Evolutionary conservation across 179 eudicot genomes (phyloP).

Genomic region (Silene vulgaris): DNA sequence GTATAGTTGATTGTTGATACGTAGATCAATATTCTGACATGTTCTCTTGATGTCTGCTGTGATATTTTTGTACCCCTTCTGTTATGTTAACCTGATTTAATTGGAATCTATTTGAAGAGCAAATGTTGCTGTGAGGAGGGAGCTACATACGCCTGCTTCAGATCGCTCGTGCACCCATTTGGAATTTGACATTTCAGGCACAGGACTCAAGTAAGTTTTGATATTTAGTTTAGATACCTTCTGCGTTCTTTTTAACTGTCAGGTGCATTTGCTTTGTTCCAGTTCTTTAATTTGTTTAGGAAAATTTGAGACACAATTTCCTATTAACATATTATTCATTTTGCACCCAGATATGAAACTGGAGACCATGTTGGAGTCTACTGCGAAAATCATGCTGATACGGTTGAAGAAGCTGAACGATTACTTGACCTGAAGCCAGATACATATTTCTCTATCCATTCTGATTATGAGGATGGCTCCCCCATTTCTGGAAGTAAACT

Average conservation of each 20-base stretch:
- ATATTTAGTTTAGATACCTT: not conserved
- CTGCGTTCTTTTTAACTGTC: not conserved
- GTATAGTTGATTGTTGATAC: not conserved
- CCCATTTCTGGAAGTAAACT: slow-evolving; percentile 61
- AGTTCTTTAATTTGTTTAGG: not conserved
- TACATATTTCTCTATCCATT: slow-evolving; percentile 68
- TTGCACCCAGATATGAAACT: slow-evolving; percentile 72
- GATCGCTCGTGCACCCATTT: slow-evolving; percentile 95
- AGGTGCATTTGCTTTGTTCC: not conserved
- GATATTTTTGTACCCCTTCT: slow-evolving; percentile 9
- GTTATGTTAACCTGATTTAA: slow-evolving; percentile 12
- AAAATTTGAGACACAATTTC: not conserved
- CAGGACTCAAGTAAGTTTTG: slow-evolving; percentile 76
- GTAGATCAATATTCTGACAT: not conserved
- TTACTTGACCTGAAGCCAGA: slow-evolving; percentile 57
- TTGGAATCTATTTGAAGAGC: slow-evolving; percentile 34
- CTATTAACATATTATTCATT: slow-evolving; percentile 6
- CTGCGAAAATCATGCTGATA: slow-evolving; percentile 68
- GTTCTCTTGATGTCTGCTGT: not conserved
- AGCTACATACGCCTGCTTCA: slow-evolving; percentile 76
- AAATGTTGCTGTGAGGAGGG: slow-evolving; percentile 79
- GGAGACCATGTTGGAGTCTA: slow-evolving; percentile 98
- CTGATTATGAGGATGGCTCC: slow-evolving; percentile 84
- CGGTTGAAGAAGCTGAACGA: slow-evolving; percentile 77
- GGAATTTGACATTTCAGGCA: slow-evolving; percentile 78